Evolutionary conservation across 2,329 filamentous ascomycete species (phyloP).

Genomic region (Fusarium robinianum): DNA sequence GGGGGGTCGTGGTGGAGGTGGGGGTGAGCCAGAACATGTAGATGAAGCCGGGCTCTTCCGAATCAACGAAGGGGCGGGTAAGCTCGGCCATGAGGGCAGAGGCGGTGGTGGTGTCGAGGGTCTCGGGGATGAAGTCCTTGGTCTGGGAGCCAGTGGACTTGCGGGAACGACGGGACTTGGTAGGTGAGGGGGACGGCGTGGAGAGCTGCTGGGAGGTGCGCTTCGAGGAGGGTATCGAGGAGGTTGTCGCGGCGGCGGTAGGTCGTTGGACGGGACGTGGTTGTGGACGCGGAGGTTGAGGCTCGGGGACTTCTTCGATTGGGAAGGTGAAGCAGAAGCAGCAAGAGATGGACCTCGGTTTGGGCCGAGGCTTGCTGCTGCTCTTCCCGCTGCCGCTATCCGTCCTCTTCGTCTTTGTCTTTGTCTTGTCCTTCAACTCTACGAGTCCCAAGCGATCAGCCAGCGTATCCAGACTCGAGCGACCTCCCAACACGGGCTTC

Average conservation of each 20-base stretch:
- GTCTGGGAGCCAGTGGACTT: conserved; percentile 41
- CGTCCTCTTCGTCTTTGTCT: conserved; percentile 26
- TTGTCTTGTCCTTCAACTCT: conserved; percentile 59
- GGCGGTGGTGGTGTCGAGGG: conserved; percentile 68
- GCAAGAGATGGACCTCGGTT: conserved; percentile 41
- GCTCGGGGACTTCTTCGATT: conserved; percentile 48
- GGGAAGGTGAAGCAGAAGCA: conserved; percentile 61
- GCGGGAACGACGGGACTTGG: conserved; percentile 37
- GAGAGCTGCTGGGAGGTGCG: conserved; percentile 21
- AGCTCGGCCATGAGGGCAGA: conserved; percentile 77
- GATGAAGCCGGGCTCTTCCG: conserved; percentile 75
- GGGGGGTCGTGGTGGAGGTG: too few relatives aligned
- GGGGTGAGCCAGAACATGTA: conserved; percentile 96
- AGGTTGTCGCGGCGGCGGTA: too few relatives aligned
- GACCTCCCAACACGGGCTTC: conserved; percentile 62
- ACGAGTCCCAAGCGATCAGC: conserved; percentile 77
- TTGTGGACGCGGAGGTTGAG: conserved; percentile 49
- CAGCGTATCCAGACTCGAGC: conserved; percentile 85
- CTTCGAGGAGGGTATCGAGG: conserved; percentile 23
- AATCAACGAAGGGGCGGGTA: conserved; percentile 67
- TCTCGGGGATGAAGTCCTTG: conserved; percentile 66
- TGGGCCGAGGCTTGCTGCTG: conserved; percentile 25
- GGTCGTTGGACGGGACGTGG: conserved; percentile 54
- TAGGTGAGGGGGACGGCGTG: conserved; percentile 34
- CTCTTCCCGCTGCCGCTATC: conserved; percentile 34